These are phyloP conservation scores for Gaeumannomyces sp. DNA, from an alignment of 2,329 filamentous ascomycete genomes.

Conservation along the genomic window DNA sequence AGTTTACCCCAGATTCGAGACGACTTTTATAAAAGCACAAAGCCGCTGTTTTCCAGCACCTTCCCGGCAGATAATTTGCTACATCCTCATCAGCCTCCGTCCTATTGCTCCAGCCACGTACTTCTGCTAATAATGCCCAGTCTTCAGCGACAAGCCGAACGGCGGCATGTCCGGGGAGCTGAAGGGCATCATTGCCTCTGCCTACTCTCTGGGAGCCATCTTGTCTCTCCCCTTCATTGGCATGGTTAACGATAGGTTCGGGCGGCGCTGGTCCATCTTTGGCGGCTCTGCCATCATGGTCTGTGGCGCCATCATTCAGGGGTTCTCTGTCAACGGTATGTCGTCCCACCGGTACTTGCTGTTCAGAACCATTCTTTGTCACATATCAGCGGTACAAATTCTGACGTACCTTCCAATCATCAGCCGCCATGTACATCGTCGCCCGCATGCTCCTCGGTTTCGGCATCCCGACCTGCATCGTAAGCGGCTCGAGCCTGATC, in stretches of 20 bases:
- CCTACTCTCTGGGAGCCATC: constrained; percentile 46
- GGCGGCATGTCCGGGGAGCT: constrained; percentile 11
- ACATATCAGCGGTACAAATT: too few species aligned
- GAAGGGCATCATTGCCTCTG: constrained; percentile 42
- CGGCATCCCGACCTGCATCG: constrained; percentile 53
- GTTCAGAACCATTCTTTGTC: not conserved
- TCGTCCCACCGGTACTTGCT: not conserved
- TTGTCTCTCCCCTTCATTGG: constrained; percentile 45
- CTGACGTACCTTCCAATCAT: too few species aligned
- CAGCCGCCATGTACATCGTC: constrained; percentile 49
- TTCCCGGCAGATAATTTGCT: too few species aligned
- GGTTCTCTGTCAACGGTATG: constrained; percentile 37
- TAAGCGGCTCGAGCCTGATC: constrained; percentile 50
- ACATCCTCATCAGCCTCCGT: too few species aligned
- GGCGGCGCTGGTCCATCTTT: constrained; percentile 45
- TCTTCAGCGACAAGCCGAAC: constrained; percentile 1
- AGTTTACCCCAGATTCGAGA: too few species aligned
- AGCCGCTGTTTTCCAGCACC: too few species aligned
- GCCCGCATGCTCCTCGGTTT: constrained; percentile 54
- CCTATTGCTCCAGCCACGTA: too few species aligned
- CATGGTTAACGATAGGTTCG: constrained; percentile 43
- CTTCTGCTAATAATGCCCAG: not conserved
- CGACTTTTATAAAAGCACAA: too few species aligned
- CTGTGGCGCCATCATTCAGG: constrained; percentile 46
- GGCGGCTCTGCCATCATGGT: constrained; percentile 47